Base-by-base conservation (phyloP, 2,329 filamentous ascomycete genomes). In the Cercospora brassicicola region DNA sequence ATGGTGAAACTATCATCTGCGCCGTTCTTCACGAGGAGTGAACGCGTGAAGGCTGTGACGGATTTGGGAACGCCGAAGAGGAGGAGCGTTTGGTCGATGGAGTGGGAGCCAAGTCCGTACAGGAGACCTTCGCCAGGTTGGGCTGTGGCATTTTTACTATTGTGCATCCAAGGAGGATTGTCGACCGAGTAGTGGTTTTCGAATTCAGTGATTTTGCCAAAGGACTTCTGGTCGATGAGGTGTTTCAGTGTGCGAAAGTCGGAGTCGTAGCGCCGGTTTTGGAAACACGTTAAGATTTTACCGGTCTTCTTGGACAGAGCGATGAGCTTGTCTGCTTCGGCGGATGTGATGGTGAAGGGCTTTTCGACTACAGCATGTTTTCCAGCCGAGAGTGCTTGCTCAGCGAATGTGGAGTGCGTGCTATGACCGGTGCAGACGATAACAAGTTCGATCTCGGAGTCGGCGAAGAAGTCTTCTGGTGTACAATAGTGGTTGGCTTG, bases 321-420 rank as follows among this genome's bases (percentile, higher is more conserved):
- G 62, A 80, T 78, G 6, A 81, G 66, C 10, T 74, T 67, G 31
- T 79, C 76, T 11, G 78, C 78, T 72, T 81, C 77, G 23, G 67
- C 69, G 11, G 69, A 73, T 2, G 73, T 76, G 7, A 73, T 69
- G 7, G 79, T 79, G 69, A 81, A 80, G 3, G 79, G 78, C 61
- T 81, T 81, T 61, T 81, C 79, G 26, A 81, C 78, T 30, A 80
- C 75, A 26, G 80, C 81, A 68, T 81, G 74, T 66, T 80, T 80
- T 28, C 79, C 78, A 62, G 73, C 71, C 39, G 71, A 57, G 15
- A 81, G 69, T 3, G 78, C 78, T 56, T 75, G 73, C 69, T 78
- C 77, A 7, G 76, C 77, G 53, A 77, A 75, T 4, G 72, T 69
- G 9, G 73, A 73, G 66, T 81, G 79, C 5, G 73, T 74, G 33